Evolutionary conservation across 2,329 filamentous ascomycete genomes (phyloP).

Genomic region (Cytospora piceae): DNA sequence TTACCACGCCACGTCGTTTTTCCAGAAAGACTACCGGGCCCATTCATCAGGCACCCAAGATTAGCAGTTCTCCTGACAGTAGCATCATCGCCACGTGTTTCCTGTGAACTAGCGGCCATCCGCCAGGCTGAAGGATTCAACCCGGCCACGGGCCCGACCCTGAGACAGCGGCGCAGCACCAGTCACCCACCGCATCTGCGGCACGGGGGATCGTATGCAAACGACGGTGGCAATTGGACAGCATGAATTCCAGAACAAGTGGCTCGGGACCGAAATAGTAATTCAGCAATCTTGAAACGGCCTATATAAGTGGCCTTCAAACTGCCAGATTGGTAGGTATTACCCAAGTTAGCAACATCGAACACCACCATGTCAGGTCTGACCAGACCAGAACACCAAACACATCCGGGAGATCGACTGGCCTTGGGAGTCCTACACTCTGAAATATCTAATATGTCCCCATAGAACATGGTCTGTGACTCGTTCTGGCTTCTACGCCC

Average conservation of each 20-base stretch:
- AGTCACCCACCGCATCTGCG: background rate
- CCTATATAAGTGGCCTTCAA: background rate
- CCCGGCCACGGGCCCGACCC: background rate
- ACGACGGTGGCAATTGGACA: background rate
- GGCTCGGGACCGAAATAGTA: background rate
- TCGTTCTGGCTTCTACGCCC: background rate
- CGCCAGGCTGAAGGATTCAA: background rate
- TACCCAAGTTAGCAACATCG: background rate
- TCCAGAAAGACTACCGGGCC: too few species aligned
- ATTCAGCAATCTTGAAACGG: background rate
- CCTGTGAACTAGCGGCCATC: background rate
- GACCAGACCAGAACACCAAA: background rate
- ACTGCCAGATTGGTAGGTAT: background rate
- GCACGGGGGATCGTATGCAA: background rate
- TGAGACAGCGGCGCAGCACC: constrained; percentile 1
- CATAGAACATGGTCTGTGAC: background rate
- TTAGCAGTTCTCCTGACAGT: too few species aligned
- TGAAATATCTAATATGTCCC: background rate
- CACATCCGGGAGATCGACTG: background rate
- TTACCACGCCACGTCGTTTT: too few species aligned
- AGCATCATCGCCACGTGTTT: background rate
- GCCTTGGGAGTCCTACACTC: too few species aligned
- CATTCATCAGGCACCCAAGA: too few species aligned
- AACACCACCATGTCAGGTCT: too few species aligned
- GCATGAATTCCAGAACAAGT: background rate